Evolutionary conservation across 2,329 filamentous ascomycete genomes (phyloP).

Genomic region (Coniochaeta pulveracea): DNA sequence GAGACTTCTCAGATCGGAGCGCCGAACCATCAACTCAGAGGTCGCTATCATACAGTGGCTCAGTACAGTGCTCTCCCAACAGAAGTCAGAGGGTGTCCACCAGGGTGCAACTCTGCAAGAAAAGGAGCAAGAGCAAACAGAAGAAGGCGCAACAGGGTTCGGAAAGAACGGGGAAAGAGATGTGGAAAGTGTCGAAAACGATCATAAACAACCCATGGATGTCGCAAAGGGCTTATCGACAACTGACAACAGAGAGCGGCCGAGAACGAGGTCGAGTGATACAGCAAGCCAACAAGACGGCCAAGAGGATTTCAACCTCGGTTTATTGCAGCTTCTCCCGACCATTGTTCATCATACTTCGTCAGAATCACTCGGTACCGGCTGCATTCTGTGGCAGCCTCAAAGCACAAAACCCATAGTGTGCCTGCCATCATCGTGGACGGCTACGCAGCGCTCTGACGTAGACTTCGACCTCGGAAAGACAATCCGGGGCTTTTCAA

Average conservation of each 20-base stretch:
- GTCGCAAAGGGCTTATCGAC: too few relatives aligned
- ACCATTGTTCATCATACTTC: slow-evolving; percentile 25
- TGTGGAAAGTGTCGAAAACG: too few relatives aligned
- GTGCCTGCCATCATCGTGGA: too few relatives aligned
- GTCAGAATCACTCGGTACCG: too few relatives aligned
- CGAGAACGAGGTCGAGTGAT: not conserved
- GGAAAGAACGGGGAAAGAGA: too few relatives aligned
- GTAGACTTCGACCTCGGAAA: slow-evolving; percentile 36
- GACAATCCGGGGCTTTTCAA: slow-evolving; percentile 31
- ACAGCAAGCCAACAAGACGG: not conserved
- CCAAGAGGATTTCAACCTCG: not conserved
- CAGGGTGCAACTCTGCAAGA: not conserved
- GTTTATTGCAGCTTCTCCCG: slow-evolving; percentile 25
- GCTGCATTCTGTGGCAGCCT: too few relatives aligned
- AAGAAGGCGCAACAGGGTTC: too few relatives aligned
- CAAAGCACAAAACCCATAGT: too few relatives aligned
- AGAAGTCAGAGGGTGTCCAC: slow-evolving; percentile 1
- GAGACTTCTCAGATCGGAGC: slow-evolving; percentile 35
- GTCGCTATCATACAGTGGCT: slow-evolving; percentile 34
- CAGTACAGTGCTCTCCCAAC: slow-evolving; percentile 11
- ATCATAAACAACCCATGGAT: too few relatives aligned
- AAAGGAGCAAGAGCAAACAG: not conserved
- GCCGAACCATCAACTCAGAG: slow-evolving; percentile 30
- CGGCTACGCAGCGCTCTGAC: slow-evolving; percentile 22
- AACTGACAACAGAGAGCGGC: not conserved